Conservation (phyloP, 805 yeast species). For the Teunomyces stri region DNA sequence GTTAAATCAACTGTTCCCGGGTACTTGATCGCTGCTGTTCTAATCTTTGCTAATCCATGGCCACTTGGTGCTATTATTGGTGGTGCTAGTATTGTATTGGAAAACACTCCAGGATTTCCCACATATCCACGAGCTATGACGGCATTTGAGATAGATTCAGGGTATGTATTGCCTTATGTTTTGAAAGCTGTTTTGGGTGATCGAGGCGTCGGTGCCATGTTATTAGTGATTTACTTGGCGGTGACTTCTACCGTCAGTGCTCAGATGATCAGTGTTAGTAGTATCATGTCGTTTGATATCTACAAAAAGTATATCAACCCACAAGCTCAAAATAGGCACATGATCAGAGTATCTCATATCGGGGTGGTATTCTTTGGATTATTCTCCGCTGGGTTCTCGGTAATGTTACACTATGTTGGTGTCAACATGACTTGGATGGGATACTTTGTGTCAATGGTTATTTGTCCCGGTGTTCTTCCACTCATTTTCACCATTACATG, state of each 20-base stretch:
- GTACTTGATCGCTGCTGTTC: constrained; percentile 31
- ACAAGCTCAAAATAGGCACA: constrained; percentile 39
- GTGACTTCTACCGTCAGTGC: constrained; percentile 44
- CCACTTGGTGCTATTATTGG: constrained; percentile 36
- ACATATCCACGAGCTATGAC: constrained; percentile 35
- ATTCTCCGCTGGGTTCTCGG: constrained; percentile 37
- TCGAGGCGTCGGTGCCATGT: constrained; percentile 18
- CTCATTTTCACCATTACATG: constrained; percentile 33
- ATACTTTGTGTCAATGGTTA: constrained; percentile 34
- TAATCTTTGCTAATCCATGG: constrained; percentile 35
- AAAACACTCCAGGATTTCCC: constrained; percentile 24
- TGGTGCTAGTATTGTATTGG: constrained; percentile 28
- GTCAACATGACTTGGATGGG: constrained; percentile 31
- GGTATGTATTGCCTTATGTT: constrained; percentile 29
- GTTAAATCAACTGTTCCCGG: constrained; percentile 37
- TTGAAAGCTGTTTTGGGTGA: constrained; percentile 30
- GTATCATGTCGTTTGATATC: constrained; percentile 45
- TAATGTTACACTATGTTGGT: constrained; percentile 31
- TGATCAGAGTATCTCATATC: constrained; percentile 42
- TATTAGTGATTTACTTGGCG: constrained; percentile 35
- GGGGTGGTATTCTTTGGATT: constrained; percentile 39
- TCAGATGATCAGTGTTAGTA: constrained; percentile 38
- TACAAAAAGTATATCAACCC: constrained; percentile 44
- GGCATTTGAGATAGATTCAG: constrained; percentile 25
- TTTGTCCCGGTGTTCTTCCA: constrained; percentile 39